These are phyloP conservation scores for Albophoma yamanashiensis DNA, from an alignment of 2,329 filamentous ascomycete species.

Conservation along the genomic window DNA sequence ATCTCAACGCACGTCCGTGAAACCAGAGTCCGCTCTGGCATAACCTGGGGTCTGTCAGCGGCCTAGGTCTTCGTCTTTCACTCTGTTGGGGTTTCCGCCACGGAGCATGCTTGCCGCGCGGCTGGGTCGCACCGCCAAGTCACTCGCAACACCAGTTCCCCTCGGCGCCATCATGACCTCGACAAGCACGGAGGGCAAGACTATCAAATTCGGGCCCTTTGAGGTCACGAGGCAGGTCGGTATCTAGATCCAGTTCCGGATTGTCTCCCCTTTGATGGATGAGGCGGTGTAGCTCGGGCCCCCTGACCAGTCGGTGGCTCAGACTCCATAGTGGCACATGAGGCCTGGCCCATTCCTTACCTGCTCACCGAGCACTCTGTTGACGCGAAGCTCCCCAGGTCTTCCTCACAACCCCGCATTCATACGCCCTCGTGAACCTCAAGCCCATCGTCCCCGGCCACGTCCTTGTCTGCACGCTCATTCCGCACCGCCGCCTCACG, in stretches of 20 bases:
- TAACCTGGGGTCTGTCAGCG: neutral
- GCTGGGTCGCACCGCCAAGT: neutral
- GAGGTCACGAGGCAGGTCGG: conserved; percentile 64
- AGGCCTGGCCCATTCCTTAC: neutral
- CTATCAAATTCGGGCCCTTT: conserved; percentile 63
- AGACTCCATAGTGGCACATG: neutral
- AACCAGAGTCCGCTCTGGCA: neutral
- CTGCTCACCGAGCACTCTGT: neutral
- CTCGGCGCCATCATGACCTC: conserved; percentile 18
- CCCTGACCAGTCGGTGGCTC: neutral
- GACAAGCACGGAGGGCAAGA: conserved; percentile 11
- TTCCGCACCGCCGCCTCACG: conserved; percentile 58
- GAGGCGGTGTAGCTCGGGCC: neutral
- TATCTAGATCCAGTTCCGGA: neutral
- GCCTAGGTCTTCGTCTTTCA: neutral
- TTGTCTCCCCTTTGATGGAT: neutral
- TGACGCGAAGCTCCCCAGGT: conserved; percentile 42
- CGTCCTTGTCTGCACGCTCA: conserved; percentile 75
- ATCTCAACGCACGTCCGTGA: neutral
- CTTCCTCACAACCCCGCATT: conserved; percentile 70
- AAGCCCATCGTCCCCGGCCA: conserved; percentile 91
- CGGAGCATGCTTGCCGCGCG: neutral
- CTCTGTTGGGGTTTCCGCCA: neutral
- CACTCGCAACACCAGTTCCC: conserved; percentile 4
- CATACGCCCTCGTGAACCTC: conserved; percentile 87